phyloP scores from a whole-genome alignment of 1,139 yeast species.

The Blastobotrys proliferans region DNA sequence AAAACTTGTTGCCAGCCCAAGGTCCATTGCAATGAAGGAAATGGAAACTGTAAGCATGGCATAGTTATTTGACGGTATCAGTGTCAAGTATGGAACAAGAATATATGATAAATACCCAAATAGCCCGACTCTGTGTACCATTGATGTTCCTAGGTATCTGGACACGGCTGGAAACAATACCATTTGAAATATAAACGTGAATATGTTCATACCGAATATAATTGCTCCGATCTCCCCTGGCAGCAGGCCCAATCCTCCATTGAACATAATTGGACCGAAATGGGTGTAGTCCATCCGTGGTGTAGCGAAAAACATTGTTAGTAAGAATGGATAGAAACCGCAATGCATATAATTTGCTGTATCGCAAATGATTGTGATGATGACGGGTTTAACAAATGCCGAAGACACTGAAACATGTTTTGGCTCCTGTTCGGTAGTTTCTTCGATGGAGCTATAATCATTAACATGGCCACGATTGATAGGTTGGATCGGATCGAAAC shows the following conservation, averaged over 20 bases:
- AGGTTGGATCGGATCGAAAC: too few relatives aligned
- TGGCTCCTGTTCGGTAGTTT: too few relatives aligned
- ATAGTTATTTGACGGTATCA: conserved; percentile 46
- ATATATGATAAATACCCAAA: too few relatives aligned
- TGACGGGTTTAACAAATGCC: too few relatives aligned
- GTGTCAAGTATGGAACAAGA: too few relatives aligned
- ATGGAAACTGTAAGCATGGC: conserved; percentile 33
- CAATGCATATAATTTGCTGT: conserved; percentile 44
- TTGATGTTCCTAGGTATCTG: too few relatives aligned
- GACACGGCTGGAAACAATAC: too few relatives aligned
- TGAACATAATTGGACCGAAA: conserved; percentile 39
- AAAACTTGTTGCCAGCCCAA: conserved; percentile 27
- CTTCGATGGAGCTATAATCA: neutral
- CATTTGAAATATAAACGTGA: too few relatives aligned
- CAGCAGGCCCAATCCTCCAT: conserved; percentile 48
- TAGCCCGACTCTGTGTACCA: too few relatives aligned
- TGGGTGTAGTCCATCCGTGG: conserved; percentile 35
- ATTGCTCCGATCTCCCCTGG: conserved; percentile 51
- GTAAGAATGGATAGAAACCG: conserved; percentile 51
- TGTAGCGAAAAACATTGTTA: conserved; percentile 57
- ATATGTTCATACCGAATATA: too few relatives aligned
- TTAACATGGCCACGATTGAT: too few relatives aligned
- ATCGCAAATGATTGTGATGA: conserved; percentile 26
- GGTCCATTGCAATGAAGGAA: conserved; percentile 18
- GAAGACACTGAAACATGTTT: too few relatives aligned